phyloP scores from a whole-genome alignment of 2,329 filamentous ascomycete genomes.

The Cercospora nicotianae region DNA sequence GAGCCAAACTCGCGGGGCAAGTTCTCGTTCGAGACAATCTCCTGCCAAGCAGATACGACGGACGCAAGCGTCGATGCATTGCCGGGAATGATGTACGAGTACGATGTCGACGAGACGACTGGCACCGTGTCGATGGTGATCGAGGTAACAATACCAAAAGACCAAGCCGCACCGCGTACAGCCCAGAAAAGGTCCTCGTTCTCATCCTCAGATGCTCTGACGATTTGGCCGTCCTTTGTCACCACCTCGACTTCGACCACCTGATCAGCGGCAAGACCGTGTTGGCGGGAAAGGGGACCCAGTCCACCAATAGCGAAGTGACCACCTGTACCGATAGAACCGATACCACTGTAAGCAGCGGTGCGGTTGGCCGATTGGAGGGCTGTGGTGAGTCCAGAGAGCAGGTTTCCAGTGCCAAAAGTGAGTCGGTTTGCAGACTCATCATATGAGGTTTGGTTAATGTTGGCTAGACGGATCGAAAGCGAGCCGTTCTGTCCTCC shows the following conservation, averaged over 20 bases:
- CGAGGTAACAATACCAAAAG: constrained; percentile 32
- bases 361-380: constrained; percentile 6
- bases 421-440: not conserved
- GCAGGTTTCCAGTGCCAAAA: constrained; percentile 16
- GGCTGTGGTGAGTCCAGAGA: constrained; percentile 2
- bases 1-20: constrained; percentile 20
- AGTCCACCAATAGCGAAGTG: constrained; percentile 25
- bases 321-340: constrained; percentile 19
- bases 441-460: constrained; percentile 11
- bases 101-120: constrained; percentile 20
- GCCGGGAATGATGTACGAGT: constrained; percentile 23
- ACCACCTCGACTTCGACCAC: constrained; percentile 45
- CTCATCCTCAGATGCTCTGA: constrained; percentile 40
- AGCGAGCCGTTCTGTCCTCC: constrained; percentile 21
- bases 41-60: constrained; percentile 21
- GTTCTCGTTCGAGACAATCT: constrained; percentile 20
- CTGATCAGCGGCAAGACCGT: constrained; percentile 56
- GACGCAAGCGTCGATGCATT: constrained; percentile 11
- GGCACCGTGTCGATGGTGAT: constrained; percentile 29
- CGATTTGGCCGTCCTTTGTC: constrained; percentile 41
- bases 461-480: constrained; percentile 10
- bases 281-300: constrained; percentile 50
- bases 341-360: constrained; percentile 8
- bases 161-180: constrained; percentile 29
- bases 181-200: constrained; percentile 33